Evolutionary conservation across 306 rosid genomes (phyloP).

Genomic region (Calophaca sinica): DNA sequence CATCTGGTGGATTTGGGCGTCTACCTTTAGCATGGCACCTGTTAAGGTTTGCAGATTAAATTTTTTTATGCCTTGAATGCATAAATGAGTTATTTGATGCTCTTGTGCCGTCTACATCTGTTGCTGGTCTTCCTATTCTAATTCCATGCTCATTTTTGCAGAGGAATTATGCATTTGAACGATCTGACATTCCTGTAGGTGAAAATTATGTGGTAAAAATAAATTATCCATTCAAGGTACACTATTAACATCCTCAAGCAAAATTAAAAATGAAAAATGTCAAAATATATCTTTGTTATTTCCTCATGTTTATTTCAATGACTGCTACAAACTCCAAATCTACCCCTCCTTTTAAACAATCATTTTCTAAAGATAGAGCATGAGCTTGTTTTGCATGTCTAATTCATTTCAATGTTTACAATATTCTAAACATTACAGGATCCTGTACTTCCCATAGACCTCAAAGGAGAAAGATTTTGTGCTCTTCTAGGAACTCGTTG

Average conservation of each 20-base stretch:
- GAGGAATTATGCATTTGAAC: conserved; percentile 94
- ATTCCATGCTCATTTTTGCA: conserved; percentile 50
- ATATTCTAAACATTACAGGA: conserved; percentile 59
- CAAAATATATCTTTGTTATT: conserved; percentile 27
- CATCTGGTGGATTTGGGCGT: conserved; percentile 71
- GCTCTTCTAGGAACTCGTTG: conserved; percentile 79
- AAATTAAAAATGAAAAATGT: neutral
- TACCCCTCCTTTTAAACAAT: too few relatives aligned
- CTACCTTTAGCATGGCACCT: conserved; percentile 80
- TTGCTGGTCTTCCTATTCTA: conserved; percentile 29
- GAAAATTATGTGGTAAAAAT: conserved; percentile 87
- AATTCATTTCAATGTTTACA: neutral
- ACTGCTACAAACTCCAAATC: too few relatives aligned
- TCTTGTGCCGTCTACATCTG: conserved; percentile 4
- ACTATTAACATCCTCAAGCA: conserved; percentile 12
- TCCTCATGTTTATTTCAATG: neutral
- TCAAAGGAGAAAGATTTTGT: conserved; percentile 75
- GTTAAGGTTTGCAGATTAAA: conserved; percentile 73
- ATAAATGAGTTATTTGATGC: conserved; percentile 28
- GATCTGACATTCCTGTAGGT: conserved; percentile 79
- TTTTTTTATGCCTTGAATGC: conserved; percentile 21
- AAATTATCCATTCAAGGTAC: conserved; percentile 90
- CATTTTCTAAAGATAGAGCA: too few relatives aligned
- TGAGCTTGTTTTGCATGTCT: too few relatives aligned
- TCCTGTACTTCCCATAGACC: conserved; percentile 75